Evolutionary conservation across 345 rosid species (phyloP).

Genomic region (Salix exigua): DNA sequence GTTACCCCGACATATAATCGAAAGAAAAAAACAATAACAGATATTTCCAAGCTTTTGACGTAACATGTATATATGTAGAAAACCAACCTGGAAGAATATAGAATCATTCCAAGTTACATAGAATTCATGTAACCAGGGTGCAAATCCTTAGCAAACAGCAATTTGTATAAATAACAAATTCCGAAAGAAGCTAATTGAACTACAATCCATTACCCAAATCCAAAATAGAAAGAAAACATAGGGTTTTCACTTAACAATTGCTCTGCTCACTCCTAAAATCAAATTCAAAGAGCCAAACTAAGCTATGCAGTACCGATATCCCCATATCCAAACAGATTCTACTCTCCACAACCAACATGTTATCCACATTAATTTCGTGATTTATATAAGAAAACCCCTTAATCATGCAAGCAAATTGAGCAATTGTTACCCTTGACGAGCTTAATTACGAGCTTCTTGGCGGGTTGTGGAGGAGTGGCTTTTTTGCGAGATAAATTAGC

Average conservation of each 20-base stretch:
- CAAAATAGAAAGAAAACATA: background rate
- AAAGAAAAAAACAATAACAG: background rate
- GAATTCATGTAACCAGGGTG: background rate
- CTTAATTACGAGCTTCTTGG: conserved; percentile 88
- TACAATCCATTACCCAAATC: background rate
- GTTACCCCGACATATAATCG: background rate
- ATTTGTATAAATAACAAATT: background rate
- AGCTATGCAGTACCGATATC: conserved; percentile 5
- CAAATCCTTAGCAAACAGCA: background rate
- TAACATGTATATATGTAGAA: background rate
- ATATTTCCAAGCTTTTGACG: background rate
- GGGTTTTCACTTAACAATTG: background rate
- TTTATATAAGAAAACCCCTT: background rate
- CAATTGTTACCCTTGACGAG: conserved; percentile 57
- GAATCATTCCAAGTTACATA: background rate
- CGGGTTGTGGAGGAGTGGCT: conserved; percentile 76
- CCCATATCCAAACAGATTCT: conserved; percentile 8
- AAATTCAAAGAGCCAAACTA: background rate
- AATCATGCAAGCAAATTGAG: background rate
- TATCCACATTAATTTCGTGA: background rate
- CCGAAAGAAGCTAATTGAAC: background rate
- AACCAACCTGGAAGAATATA: background rate
- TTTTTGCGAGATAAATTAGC: conserved; percentile 85
- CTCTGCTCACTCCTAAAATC: conserved; percentile 1
- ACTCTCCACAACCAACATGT: background rate